phyloP scores from a whole-genome alignment of 352 stramenopile species.

The Pythium angustatum region DNA sequence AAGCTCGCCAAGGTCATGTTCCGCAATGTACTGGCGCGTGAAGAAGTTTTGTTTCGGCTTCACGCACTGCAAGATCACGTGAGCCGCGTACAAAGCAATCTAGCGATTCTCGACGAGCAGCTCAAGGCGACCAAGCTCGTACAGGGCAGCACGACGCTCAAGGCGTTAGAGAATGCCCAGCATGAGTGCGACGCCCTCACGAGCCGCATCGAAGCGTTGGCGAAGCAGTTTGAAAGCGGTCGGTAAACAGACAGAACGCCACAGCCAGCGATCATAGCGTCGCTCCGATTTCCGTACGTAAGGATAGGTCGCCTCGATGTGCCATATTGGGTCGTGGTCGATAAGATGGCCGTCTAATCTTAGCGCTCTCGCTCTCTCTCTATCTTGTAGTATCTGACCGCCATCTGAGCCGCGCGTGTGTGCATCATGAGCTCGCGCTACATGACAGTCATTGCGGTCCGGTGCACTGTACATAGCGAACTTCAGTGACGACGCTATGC shows the following conservation, averaged over 20 bases:
- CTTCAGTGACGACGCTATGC: conserved; percentile 1
- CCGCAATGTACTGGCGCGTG: conserved; percentile 48
- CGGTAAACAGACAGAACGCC: neutral
- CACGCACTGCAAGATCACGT: conserved; percentile 43
- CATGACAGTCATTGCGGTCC: no score
- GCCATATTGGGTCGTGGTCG: neutral
- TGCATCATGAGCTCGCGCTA: no score
- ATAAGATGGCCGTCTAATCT: neutral
- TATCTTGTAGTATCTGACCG: neutral
- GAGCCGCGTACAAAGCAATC: conserved; percentile 39
- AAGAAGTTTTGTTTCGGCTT: conserved; percentile 55
- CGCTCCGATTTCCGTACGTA: no score
- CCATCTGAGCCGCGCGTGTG: neutral
- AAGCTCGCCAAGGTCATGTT: conserved; percentile 47
- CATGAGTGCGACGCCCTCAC: conserved; percentile 13
- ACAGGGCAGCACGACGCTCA: conserved; percentile 18
- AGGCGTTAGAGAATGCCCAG: conserved; percentile 15
- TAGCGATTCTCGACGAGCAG: conserved; percentile 54
- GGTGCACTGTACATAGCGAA: no score
- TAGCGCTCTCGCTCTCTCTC: neutral
- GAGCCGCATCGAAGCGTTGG: conserved; percentile 9
- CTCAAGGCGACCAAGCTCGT: conserved; percentile 29
- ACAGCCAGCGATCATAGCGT: no score
- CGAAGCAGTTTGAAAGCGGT: conserved; percentile 14
- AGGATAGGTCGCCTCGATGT: no score